Base-by-base conservation (phyloP, 2,329 filamentous ascomycete species). In the Ophiocordyceps polyrhachis-furcata region DNA sequence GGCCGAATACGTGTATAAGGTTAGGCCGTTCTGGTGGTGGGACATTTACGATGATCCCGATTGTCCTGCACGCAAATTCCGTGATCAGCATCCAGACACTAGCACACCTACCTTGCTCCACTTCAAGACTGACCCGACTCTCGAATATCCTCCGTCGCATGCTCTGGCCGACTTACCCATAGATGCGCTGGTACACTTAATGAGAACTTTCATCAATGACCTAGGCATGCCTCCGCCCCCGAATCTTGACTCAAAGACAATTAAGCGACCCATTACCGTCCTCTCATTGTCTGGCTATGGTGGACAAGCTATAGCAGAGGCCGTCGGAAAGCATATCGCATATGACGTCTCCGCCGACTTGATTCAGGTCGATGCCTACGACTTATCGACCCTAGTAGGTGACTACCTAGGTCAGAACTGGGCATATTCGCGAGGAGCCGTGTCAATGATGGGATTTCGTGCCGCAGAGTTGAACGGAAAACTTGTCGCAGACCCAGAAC, bases 301-400 rank as follows among this genome's bases (percentile, higher is more conserved):
- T 12, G 63, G 63, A 1, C 61, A 57, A 38, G 56, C 59, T 1
- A 58, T 65, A 46, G 54, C 61, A n/a, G 53, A 61, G 44, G 55
- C 61, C 15, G 63, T 83, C n/a, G 72, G 88, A 2, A 68, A 74
- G 47, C 69, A 74, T 43, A 63, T 81, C 40, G 81, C 82, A 0
- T 63, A 64, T 13, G 69, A 76, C 31, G 63, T 82, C 6, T 64
- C 63, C 7, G 79, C 83, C 3, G 77, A 89, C 50, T 55, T 89
- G 3, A 62, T 91, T 29, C 70, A 74, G 19, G 56, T 93, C 12
- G 74, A 79, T 54, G 76, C 83, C 1, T 73, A 79, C 49, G 79
- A 82, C 53, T 62, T 93, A 44, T 81, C 81, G 3, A 70, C 79
- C 43, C 64, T 91, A 23, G 69, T 80, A 0, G 81, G 79, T 3